Evolutionary conservation across 306 rosid species (phyloP).

Genomic region (Delonix regia): DNA sequence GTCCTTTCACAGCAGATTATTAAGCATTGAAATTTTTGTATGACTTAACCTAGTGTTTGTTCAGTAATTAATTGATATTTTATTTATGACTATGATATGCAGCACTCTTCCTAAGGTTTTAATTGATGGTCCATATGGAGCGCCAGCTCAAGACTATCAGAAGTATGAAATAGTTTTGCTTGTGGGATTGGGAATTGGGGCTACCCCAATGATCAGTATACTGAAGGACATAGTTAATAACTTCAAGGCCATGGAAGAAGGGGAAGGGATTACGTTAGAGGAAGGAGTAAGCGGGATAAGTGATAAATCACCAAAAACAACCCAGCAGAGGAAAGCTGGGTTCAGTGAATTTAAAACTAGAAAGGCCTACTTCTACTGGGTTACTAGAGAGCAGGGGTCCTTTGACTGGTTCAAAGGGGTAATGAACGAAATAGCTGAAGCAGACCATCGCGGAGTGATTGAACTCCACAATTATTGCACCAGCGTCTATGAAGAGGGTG

Average conservation of each 20-base stretch:
- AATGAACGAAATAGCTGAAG: constrained; percentile 71
- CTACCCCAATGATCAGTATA: constrained; percentile 76
- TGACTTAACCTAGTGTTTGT: not conserved
- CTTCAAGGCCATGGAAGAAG: constrained; percentile 53
- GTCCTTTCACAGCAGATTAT: not conserved
- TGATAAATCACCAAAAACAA: constrained; percentile 26
- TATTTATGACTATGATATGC: not conserved
- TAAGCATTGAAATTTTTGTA: not conserved
- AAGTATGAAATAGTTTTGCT: constrained; percentile 64
- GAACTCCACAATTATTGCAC: constrained; percentile 73
- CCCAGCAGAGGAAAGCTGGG: not conserved
- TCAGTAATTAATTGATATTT: not conserved
- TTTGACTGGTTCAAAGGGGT: constrained; percentile 75
- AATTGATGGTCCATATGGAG: constrained; percentile 81
- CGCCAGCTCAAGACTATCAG: constrained; percentile 78
- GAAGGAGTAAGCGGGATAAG: constrained; percentile 36
- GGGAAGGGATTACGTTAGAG: constrained; percentile 39
- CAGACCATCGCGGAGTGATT: constrained; percentile 53
- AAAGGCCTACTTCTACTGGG: constrained; percentile 70
- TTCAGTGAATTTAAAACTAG: constrained; percentile 45
- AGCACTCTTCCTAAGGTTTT: constrained; percentile 55
- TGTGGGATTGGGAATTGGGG: constrained; percentile 74
- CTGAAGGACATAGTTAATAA: constrained; percentile 65
- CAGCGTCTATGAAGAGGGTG: constrained; percentile 79
- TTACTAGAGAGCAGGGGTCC: constrained; percentile 69